Conservation (phyloP, 2,329 filamentous ascomycete species). For the Trichoderma asperellum region DNA sequence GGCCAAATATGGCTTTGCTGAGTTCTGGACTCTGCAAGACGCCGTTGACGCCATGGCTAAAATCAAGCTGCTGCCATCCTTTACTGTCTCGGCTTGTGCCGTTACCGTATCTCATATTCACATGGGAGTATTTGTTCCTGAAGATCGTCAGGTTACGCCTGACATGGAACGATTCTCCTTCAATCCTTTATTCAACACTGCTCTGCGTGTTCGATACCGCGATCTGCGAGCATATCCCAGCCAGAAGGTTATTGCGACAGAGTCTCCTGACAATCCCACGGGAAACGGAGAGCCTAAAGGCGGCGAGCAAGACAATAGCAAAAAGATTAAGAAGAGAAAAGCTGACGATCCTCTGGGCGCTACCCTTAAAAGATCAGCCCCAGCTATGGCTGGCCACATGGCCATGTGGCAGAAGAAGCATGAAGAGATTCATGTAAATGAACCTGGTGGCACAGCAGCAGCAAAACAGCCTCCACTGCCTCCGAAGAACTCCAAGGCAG, state of each 20-base stretch:
- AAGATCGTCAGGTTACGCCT: constrained; percentile 60
- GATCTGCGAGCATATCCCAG: constrained; percentile 74
- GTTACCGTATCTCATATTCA: constrained; percentile 77
- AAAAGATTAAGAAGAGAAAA: constrained; percentile 59
- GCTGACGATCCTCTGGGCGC: constrained; percentile 45
- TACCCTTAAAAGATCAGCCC: constrained; percentile 44
- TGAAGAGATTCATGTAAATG: constrained; percentile 44
- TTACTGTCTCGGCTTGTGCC: constrained; percentile 75
- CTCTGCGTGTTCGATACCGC: constrained; percentile 74
- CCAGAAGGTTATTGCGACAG: constrained; percentile 62
- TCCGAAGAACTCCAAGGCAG: constrained; percentile 18
- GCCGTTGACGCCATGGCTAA: constrained; percentile 74
- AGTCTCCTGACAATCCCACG: constrained; percentile 46
- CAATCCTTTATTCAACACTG: constrained; percentile 68
- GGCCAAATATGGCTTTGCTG: constrained; percentile 82
- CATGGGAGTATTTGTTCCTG: constrained; percentile 81
- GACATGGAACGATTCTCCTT: constrained; percentile 69
- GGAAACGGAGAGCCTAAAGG: constrained; percentile 31
- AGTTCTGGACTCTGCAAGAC: constrained; percentile 77
- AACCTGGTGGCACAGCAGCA: constrained; percentile 9
- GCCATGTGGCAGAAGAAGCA: constrained; percentile 52
- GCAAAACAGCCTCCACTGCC: neutral
- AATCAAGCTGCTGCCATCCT: constrained; percentile 71
- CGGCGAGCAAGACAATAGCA: constrained; percentile 39
- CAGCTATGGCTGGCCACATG: constrained; percentile 48